These are phyloP conservation scores for Heliocybe sulcata DNA, from an alignment of 1,284 basidiomycete genomes.

Conservation along the genomic window DNA sequence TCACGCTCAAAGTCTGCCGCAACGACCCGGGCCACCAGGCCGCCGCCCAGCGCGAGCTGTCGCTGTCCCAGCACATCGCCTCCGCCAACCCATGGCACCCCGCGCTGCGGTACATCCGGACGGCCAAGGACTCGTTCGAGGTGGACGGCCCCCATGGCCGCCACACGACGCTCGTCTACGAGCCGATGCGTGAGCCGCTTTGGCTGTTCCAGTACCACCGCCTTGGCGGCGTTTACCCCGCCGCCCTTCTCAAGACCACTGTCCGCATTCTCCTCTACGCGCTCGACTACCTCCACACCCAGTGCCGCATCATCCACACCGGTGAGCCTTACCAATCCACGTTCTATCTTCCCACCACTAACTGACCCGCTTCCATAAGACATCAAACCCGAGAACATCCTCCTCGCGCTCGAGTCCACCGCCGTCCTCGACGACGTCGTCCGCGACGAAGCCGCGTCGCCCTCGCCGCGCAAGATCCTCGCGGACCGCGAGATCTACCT, in stretches of 20 bases:
- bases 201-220: not conserved
- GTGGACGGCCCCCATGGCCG: not conserved
- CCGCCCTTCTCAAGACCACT: not conserved
- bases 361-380: not conserved
- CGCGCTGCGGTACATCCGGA: not conserved
- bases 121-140: not conserved
- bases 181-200: not conserved
- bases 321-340: not conserved
- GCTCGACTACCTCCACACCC: not conserved
- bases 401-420: not conserved
- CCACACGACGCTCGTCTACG: not conserved
- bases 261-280: not conserved
- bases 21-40: not conserved
- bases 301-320: not conserved
- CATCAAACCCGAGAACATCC: not conserved
- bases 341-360: not conserved
- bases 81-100: not conserved
- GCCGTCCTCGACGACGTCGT: not conserved
- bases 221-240: not conserved
- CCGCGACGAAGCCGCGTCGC: not conserved
- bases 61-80: not conserved
- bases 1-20: not conserved
- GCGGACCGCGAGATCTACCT: not conserved
- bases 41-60: not conserved
- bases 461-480: not conserved